Evolutionary conservation across 1,284 basidiomycete genomes (phyloP), one percentile per base, ranked within the genome.

Genomic region (Ustilago curta): DNA sequence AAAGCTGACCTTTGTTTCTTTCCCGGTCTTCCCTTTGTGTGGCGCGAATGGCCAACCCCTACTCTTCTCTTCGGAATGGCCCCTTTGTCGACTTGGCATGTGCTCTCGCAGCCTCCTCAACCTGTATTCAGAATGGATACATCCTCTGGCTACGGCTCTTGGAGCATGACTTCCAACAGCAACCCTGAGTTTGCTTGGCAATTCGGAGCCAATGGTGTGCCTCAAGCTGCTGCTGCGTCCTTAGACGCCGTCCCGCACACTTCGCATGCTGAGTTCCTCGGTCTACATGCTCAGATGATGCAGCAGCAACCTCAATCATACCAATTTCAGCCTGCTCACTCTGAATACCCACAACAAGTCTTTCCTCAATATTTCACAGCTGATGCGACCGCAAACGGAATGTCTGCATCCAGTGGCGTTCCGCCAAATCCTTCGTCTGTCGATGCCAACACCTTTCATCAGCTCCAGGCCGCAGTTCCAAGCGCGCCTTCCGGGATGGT

Each of bases 141-240:
- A 2, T 47, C 59, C 11, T 40, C 52, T 4, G 58, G 53, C 21
- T 61, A 60, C 45, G 64, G 44, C 59, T 60, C 54, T 18, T 68
- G 65, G 65, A 11, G 35, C 2, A 48, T 58, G 54, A 59, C 42
- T 31, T 47, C 58, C n/a, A 57, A 68, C 40, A 27, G 49, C 54
- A 49, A 60, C 27, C 37, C 48, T 21, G 54, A 48, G 23, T 50
- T 39, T 12, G 37, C 54, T 14, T 68, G 65, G 65, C 65, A 68
- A 11, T 32, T 49, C 18, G 65, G 39, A 18, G 23, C 53, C n/a
- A 45, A 60, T 25, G 43, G 31, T 11, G 35, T 55, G 31, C 53
- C 64, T 12, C 63, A 59, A 18, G 8, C 39, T 9, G 50, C 39
- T 9, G 50, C 8, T 7, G 35, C 59, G 8, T 50, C 43, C 2